Percentiles rank a stretch among this genome's conserved stretches.
Conservation (phyloP, 2,329 filamentous ascomycete species). For the Microascus cirrosus region DNA sequence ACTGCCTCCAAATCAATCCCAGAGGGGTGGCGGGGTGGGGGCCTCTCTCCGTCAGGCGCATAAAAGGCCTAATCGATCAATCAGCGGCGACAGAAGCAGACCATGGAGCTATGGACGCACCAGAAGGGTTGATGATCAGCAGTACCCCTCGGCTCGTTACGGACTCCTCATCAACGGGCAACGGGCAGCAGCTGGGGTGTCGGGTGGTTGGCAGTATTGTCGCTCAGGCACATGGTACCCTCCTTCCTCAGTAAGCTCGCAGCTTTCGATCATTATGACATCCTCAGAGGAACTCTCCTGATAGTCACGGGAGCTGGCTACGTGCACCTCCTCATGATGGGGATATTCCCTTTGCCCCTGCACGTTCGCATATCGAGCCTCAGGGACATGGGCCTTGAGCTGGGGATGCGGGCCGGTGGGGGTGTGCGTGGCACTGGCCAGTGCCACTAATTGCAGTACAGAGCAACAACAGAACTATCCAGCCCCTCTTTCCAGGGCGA, state of each 20-base stretch:
- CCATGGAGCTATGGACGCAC: not conserved
- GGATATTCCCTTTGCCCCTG: not conserved
- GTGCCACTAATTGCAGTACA: no score
- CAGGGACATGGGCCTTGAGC: not conserved
- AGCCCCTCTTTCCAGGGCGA: no score
- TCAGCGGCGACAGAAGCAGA: not conserved
- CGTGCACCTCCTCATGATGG: not conserved
- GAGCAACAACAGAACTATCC: no score
- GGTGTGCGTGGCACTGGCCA: no score
- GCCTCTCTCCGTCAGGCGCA: not conserved
- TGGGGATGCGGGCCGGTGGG: not conserved
- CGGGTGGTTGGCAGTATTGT: not conserved
- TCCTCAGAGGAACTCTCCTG: not conserved
- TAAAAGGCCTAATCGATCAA: not conserved
- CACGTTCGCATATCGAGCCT: not conserved
- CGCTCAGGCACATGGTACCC: not conserved
- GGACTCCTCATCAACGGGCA: not conserved
- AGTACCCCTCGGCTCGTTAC: not conserved
- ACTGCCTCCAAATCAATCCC: not conserved
- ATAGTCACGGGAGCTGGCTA: not conserved
- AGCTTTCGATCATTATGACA: not conserved
- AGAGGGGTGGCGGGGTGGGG: not conserved
- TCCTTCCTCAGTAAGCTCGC: not conserved
- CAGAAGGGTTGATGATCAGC: not conserved
- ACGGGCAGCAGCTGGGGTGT: not conserved